Conservation (phyloP, 257 asterid species). For the Forsythia viridissima region DNA sequence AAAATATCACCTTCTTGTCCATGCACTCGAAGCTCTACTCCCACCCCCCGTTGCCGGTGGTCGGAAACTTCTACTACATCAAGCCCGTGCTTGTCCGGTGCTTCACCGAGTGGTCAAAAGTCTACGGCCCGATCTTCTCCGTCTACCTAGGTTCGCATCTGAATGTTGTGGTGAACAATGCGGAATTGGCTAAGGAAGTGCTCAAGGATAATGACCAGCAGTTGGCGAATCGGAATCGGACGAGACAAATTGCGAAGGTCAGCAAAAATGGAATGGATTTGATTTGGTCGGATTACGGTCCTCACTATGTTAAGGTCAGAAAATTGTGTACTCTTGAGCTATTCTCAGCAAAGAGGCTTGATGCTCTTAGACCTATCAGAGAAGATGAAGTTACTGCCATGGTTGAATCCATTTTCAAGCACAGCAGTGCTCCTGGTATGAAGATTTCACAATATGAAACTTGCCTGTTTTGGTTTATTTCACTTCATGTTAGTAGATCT, state of each 20-base stretch:
- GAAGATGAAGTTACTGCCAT: conserved; percentile 84
- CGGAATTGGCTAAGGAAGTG: conserved; percentile 35
- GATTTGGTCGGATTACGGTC: conserved; percentile 92
- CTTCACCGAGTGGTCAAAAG: conserved; percentile 34
- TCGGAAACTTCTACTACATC: conserved; percentile 34
- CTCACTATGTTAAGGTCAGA: conserved; percentile 83
- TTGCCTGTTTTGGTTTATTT: neutral
- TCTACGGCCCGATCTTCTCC: conserved; percentile 37
- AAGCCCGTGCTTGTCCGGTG: conserved; percentile 29
- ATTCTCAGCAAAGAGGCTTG: conserved; percentile 70
- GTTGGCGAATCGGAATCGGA: conserved; percentile 38
- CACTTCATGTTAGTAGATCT: neutral
- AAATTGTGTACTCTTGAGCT: conserved; percentile 81
- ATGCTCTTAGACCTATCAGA: conserved; percentile 71
- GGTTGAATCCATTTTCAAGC: conserved; percentile 66
- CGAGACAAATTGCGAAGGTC: conserved; percentile 34
- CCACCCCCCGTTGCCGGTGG: conserved; percentile 28
- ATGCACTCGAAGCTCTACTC: neutral
- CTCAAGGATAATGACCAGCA: conserved; percentile 42
- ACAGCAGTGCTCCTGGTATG: conserved; percentile 56
- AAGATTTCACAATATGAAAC: neutral
- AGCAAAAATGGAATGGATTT: conserved; percentile 77
- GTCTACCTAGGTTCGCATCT: conserved; percentile 37
- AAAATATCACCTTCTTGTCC: neutral
- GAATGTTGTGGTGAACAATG: conserved; percentile 32